Conservation (phyloP, 2,329 filamentous ascomycete species). For the Alternaria burnsii region DNA sequence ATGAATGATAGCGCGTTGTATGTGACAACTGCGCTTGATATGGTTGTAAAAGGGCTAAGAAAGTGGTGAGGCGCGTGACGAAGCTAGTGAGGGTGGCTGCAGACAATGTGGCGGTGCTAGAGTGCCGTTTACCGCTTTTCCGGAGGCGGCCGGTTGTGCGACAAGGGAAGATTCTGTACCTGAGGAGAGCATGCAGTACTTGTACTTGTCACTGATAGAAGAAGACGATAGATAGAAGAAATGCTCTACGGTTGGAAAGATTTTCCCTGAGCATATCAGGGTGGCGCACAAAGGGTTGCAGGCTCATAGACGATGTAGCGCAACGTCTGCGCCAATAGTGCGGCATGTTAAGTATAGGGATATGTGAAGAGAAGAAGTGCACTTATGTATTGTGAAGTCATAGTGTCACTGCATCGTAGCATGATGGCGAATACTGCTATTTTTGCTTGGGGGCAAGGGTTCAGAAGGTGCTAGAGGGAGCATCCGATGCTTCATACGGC, state of each 20-base stretch:
- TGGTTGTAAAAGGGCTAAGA: neutral
- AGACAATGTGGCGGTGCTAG: conserved; percentile 2
- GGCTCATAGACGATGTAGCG: neutral
- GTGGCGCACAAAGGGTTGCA: neutral
- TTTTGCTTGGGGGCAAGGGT: neutral
- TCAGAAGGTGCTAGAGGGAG: neutral
- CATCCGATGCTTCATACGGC: neutral
- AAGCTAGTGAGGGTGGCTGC: conserved; percentile 3
- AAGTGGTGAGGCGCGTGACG: conserved; percentile 3
- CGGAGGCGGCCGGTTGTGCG: conserved; percentile 5
- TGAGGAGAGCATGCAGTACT: neutral
- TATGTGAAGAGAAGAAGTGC: neutral
- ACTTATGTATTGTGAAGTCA: neutral
- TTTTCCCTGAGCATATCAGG: neutral
- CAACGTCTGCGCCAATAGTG: neutral
- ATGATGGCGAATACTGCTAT: conserved; percentile 7
- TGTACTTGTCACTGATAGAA: neutral
- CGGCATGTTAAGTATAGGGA: neutral
- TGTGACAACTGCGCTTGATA: neutral
- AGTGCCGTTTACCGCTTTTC: conserved; percentile 19
- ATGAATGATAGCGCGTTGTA: neutral
- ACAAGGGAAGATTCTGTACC: neutral
- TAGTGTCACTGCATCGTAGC: neutral
- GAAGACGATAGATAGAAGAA: neutral
- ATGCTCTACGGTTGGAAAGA: no score